Base-by-base conservation (phyloP, 306 rosid genomes). In the Cucumis cinereus region DNA sequence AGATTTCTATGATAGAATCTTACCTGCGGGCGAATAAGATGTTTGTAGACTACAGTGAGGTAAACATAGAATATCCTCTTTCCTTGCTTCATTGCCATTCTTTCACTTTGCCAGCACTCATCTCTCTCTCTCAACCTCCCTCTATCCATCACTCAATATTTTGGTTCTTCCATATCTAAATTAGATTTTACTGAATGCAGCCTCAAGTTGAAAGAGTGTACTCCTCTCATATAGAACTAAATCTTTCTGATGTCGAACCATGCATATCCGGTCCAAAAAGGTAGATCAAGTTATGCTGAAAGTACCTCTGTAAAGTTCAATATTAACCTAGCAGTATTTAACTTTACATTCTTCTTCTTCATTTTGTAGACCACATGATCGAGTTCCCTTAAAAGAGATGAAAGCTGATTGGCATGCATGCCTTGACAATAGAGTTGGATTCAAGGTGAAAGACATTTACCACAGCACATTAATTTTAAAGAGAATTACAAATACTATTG, bases 261-360 rank as follows among this genome's bases (percentile, higher is more conserved):
- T 94, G 96, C 82, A 83, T 94, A 41, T 94, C 99, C 38, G 99
- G 99, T 61, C 99, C 99, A 79, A 94, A 94, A 87, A 88, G 99
- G 99, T 90, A 84, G 22, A 15, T 83, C 19, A 15, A 20, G 26
- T 11, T 38, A 23, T 54, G 4, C 4, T 35, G 36, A 19, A 72
- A 71, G 45, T 54, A 30, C n/a, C 8, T 7, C 54, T 12, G 22
- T 55, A 36, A 56, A 33, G 38, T 56, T 19, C 6, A 72, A 52
- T 50, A 72, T 17, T 70, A 28, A 43, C 11, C 40, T 43, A 45
- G 24, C 75, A 47, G 26, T 70, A 19, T 30, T 50, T 15, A 49
- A 71, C 19, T 58, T 30, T 30, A 30, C 19, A 30, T 72, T 72
- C 58, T 72, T 49, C 47, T 17, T 30, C 61, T 45, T 8, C 2